phyloP scores from a whole-genome alignment of 495 filamentous ascomycete genomes.

The Cladorrhinum samala region DNA sequence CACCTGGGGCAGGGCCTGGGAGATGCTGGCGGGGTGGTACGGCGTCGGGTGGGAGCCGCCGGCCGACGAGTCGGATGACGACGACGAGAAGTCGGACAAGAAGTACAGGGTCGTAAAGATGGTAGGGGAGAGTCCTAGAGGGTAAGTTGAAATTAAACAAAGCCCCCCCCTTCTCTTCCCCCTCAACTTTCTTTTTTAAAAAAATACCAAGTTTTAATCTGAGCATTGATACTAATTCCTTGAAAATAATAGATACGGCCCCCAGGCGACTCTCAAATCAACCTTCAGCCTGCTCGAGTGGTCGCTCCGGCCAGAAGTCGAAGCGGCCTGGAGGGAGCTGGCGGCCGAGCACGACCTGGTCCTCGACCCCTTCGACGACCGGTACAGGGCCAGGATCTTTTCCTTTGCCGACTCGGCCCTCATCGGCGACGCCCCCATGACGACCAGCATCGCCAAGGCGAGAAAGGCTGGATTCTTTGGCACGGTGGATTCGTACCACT shows the following conservation, averaged over 20 bases:
- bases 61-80: no score
- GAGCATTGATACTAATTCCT: no score
- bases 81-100: no score
- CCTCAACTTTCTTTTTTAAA: not conserved
- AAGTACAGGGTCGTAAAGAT: conserved; percentile 22
- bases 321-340: conserved; percentile 37
- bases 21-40: conserved; percentile 40
- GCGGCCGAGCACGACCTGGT: conserved; percentile 7
- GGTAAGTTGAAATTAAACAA: conserved; percentile 11
- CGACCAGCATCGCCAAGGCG: conserved; percentile 17
- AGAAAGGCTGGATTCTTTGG: conserved; percentile 16
- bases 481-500: conserved; percentile 18
- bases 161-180: not conserved
- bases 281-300: conserved; percentile 39
- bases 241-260: conserved; percentile 34
- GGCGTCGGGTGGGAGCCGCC: conserved; percentile 26
- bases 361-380: conserved; percentile 14
- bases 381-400: conserved; percentile 15
- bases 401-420: conserved; percentile 18
- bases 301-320: conserved; percentile 40
- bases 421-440: conserved; percentile 17
- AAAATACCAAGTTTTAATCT: no score
- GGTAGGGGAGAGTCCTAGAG: conserved; percentile 19
- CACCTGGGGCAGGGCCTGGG: conserved; percentile 42
- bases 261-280: conserved; percentile 26